Conservation (phyloP, 2,329 filamentous ascomycete genomes). For the Rhynchosporium agropyri region DNA sequence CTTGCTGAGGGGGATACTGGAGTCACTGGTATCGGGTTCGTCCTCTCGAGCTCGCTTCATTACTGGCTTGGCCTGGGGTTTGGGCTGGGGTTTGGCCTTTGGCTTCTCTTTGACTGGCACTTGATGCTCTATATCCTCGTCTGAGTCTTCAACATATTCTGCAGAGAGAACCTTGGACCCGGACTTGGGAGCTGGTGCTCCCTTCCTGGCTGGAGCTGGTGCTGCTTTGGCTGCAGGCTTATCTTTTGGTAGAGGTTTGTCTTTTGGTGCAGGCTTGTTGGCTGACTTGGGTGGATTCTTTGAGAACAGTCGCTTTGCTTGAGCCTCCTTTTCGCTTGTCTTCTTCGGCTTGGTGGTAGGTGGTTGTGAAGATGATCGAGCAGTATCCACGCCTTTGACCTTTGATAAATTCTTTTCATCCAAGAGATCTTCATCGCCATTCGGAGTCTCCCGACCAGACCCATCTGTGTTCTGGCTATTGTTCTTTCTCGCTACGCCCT, state of each 20-base stretch:
- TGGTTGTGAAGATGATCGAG: constrained; percentile 55
- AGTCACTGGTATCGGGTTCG: constrained; percentile 37
- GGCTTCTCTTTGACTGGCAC: constrained; percentile 40
- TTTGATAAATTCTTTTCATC: constrained; percentile 42
- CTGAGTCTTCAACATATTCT: constrained; percentile 41
- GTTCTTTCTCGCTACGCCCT: constrained; percentile 51
- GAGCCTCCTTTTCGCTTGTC: constrained; percentile 53
- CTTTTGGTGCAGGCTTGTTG: constrained; percentile 25
- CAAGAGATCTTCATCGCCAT: constrained; percentile 45
- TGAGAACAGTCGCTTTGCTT: constrained; percentile 57
- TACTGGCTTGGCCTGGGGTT: constrained; percentile 31
- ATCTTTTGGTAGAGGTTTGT: constrained; percentile 17
- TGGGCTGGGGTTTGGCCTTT: constrained; percentile 44
- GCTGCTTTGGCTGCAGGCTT: constrained; percentile 25
- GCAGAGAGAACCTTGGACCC: constrained; percentile 40
- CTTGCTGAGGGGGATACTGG: constrained; percentile 39
- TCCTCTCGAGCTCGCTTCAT: constrained; percentile 56
- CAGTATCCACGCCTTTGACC: constrained; percentile 48
- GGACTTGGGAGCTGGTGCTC: constrained; percentile 25
- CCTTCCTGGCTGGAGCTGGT: constrained; percentile 30
- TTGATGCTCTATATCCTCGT: constrained; percentile 35
- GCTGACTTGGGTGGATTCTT: constrained; percentile 31
- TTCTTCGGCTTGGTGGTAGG: constrained; percentile 59
- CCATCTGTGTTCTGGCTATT: constrained; percentile 56
- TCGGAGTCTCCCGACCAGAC: constrained; percentile 45